Evolutionary conservation across 345 rosid species (phyloP).

Genomic region (Euphorbia pulcherrima): DNA sequence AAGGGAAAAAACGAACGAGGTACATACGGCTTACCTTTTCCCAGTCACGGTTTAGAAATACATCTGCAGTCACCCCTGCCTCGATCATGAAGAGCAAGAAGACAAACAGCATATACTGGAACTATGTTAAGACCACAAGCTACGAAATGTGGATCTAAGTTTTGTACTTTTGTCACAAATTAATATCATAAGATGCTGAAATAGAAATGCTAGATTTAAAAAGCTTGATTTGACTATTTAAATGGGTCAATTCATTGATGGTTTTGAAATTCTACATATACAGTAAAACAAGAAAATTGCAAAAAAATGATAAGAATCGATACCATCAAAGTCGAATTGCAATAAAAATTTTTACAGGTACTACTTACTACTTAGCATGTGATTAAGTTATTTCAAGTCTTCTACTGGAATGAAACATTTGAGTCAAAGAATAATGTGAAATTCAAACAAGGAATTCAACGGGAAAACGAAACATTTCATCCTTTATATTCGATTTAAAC

Average conservation of each 20-base stretch:
- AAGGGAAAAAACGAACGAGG: background rate
- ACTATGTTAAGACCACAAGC: conserved; percentile 29
- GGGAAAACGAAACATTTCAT: background rate
- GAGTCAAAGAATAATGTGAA: background rate
- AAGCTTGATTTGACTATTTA: background rate
- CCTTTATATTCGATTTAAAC: background rate
- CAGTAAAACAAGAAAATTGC: background rate
- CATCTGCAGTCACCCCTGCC: conserved; percentile 70
- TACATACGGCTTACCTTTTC: conserved; percentile 48
- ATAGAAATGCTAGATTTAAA: background rate
- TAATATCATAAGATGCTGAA: background rate
- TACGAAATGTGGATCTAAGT: background rate
- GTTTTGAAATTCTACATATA: background rate
- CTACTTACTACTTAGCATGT: background rate
- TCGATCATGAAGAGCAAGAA: conserved; percentile 64
- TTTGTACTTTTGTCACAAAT: background rate
- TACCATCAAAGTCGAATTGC: background rate
- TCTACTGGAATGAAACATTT: background rate
- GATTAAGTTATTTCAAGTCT: background rate
- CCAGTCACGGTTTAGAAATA: conserved; percentile 73
- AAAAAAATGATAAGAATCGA: background rate
- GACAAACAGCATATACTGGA: conserved; percentile 73
- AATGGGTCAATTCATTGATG: background rate
- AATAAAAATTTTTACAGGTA: background rate
- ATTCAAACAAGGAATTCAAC: background rate